Evolutionary conservation across 495 filamentous ascomycete species (phyloP).

Genomic region (Aspergillus affinis): DNA sequence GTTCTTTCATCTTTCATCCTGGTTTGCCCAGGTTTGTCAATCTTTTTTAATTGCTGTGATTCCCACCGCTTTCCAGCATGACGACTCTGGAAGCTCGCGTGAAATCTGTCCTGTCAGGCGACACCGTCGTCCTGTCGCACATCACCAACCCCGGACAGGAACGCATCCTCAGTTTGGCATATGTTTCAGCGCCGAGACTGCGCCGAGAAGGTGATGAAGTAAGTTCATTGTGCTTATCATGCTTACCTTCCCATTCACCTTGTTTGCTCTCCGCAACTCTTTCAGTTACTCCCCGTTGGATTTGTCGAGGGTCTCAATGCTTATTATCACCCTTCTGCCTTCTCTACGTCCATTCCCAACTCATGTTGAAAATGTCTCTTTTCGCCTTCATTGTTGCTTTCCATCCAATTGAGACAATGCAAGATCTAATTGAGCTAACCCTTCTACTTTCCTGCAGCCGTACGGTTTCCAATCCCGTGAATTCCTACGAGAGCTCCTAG

Average conservation of each 20-base stretch:
- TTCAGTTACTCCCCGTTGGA: background rate
- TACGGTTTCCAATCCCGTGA: constrained; percentile 93
- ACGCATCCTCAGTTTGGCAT: constrained; percentile 83
- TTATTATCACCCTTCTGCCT: background rate
- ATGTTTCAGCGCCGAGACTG: constrained; percentile 82
- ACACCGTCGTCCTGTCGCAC: constrained; percentile 79
- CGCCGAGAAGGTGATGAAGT: constrained; percentile 89
- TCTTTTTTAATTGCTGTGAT: constrained; percentile 19
- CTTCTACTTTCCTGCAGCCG: constrained; percentile 43
- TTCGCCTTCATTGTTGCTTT: background rate
- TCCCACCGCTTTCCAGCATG: constrained; percentile 32
- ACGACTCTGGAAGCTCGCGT: constrained; percentile 70
- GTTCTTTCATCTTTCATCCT: constrained; percentile 2
- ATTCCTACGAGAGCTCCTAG: constrained; percentile 75
- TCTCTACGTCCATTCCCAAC: background rate
- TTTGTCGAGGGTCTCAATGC: constrained; percentile 1
- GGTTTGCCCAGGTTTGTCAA: constrained; percentile 14
- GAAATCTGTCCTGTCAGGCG: constrained; percentile 90
- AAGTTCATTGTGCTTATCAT: constrained; percentile 20
- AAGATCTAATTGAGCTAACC: constrained; percentile 7
- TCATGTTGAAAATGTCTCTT: background rate
- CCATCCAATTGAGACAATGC: background rate
- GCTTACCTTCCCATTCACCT: constrained; percentile 8
- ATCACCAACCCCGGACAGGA: constrained; percentile 74
- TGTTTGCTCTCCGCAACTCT: background rate